These are phyloP conservation scores for Chrysochromulina parva DNA, from an alignment of 78 protist species.

Conservation along the genomic window DNA sequence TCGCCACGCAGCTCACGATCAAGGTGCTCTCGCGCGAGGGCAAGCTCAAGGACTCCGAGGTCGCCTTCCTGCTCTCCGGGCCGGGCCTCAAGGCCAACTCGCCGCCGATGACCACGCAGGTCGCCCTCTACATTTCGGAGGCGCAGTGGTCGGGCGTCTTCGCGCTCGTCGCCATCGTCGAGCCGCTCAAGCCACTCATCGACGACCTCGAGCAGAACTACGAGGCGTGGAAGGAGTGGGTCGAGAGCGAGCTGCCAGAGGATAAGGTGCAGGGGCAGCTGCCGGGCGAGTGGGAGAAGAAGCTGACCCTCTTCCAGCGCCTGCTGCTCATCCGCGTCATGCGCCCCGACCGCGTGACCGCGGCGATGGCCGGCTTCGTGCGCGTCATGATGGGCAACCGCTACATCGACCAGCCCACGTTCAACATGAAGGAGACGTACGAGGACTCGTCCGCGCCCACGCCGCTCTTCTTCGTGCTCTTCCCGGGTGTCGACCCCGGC, in stretches of 20 bases:
- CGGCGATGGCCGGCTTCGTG: conserved; percentile 66
- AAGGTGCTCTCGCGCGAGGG: not conserved
- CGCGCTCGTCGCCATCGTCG: conserved; percentile 51
- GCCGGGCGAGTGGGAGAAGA: conserved; percentile 79
- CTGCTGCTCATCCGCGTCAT: conserved; percentile 66
- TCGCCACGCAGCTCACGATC: not conserved
- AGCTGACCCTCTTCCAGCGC: conserved; percentile 50
- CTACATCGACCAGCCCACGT: not conserved
- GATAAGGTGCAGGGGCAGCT: conserved; percentile 34
- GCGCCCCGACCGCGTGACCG: conserved; percentile 81
- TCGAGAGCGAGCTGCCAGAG: conserved; percentile 72
- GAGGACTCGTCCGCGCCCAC: conserved; percentile 43
- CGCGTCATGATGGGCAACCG: conserved; percentile 16
- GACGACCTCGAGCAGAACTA: conserved; percentile 59
- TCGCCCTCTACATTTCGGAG: conserved; percentile 48
- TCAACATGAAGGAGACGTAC: not conserved
- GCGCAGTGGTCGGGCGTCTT: conserved; percentile 52
- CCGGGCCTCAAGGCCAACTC: not conserved
- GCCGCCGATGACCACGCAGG: not conserved
- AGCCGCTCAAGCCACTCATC: conserved; percentile 52
- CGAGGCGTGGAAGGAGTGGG: conserved; percentile 77
- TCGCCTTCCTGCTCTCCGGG: conserved; percentile 51
- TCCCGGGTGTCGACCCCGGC: conserved; percentile 89
- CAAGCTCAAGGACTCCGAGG: conserved; percentile 2
- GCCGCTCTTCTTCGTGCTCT: conserved; percentile 84